phyloP scores from a whole-genome alignment of 2,329 filamentous ascomycete genomes.

The Rhinocladiella mackenziei region DNA sequence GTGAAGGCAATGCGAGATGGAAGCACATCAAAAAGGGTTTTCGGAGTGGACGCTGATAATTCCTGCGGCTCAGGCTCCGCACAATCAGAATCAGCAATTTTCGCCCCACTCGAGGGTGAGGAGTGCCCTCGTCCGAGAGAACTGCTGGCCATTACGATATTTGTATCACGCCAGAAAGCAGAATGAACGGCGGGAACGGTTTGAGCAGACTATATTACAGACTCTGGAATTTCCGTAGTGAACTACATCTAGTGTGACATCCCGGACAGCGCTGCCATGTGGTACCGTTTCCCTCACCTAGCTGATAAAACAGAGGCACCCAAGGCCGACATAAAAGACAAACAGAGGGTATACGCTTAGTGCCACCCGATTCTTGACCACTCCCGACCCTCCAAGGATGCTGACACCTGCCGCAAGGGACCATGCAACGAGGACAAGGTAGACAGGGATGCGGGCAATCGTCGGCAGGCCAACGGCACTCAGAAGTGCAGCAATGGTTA shows the following conservation, averaged over 20 bases:
- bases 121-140: neutral
- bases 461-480: slow-evolving; percentile 76
- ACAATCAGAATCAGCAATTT: neutral
- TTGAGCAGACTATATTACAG: too few species aligned
- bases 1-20: neutral
- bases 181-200: too few species aligned
- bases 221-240: neutral
- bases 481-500: slow-evolving; percentile 86
- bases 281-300: slow-evolving; percentile 42
- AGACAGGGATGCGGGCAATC: slow-evolving; percentile 83
- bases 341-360: slow-evolving; percentile 93
- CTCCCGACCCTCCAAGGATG: slow-evolving; percentile 90
- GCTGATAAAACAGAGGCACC: slow-evolving; percentile 96
- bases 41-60: neutral
- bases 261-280: neutral
- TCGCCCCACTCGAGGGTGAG: slow-evolving; percentile 1
- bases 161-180: too few species aligned
- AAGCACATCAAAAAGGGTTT: neutral
- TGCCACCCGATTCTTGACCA: slow-evolving; percentile 88
- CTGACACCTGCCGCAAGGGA: slow-evolving; percentile 92
- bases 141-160: too few species aligned
- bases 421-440: slow-evolving; percentile 83
- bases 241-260: neutral
- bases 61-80: slow-evolving; percentile 2
- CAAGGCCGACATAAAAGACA: slow-evolving; percentile 89